phyloP scores from a whole-genome alignment of 345 rosid genomes.

The Draba incana region DNA sequence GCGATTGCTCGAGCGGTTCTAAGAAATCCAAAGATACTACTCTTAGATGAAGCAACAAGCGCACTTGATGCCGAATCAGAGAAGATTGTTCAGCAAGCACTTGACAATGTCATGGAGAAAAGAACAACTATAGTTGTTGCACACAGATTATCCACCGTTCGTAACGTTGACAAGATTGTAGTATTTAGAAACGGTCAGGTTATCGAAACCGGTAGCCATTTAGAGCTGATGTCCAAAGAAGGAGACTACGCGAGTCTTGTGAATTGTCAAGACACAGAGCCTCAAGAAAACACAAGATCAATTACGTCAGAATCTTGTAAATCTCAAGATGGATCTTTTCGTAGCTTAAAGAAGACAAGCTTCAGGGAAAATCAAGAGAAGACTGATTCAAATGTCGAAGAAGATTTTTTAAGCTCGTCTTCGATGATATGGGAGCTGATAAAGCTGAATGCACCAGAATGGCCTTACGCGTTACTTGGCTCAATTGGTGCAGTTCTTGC shows the following conservation, averaged over 20 bases:
- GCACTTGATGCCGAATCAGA: constrained; percentile 93
- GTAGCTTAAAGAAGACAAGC: constrained; percentile 38
- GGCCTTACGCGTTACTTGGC: constrained; percentile 83
- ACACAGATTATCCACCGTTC: constrained; percentile 70
- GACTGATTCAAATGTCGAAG: constrained; percentile 21
- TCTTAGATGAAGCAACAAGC: constrained; percentile 89
- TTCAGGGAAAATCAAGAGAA: constrained; percentile 39
- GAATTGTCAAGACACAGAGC: constrained; percentile 56
- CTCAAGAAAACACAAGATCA: constrained; percentile 41
- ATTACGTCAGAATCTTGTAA: constrained; percentile 45
- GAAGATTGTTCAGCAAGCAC: constrained; percentile 71
- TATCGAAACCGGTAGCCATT: constrained; percentile 74
- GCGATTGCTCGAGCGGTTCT: constrained; percentile 86
- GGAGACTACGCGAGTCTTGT: constrained; percentile 70
- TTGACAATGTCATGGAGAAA: constrained; percentile 61
- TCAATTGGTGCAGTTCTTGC: constrained; percentile 76
- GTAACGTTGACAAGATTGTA: constrained; percentile 67
- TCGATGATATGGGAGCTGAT: constrained; percentile 59
- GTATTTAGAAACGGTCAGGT: constrained; percentile 76
- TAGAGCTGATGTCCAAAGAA: constrained; percentile 58
- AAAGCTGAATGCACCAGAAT: constrained; percentile 78
- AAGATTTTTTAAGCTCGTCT: constrained; percentile 32
- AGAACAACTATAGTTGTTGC: constrained; percentile 78
- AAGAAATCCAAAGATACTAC: constrained; percentile 78
- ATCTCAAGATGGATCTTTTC: constrained; percentile 46